phyloP scores from a whole-genome alignment of 257 asterid species.

The Solanum dulcamara region DNA sequence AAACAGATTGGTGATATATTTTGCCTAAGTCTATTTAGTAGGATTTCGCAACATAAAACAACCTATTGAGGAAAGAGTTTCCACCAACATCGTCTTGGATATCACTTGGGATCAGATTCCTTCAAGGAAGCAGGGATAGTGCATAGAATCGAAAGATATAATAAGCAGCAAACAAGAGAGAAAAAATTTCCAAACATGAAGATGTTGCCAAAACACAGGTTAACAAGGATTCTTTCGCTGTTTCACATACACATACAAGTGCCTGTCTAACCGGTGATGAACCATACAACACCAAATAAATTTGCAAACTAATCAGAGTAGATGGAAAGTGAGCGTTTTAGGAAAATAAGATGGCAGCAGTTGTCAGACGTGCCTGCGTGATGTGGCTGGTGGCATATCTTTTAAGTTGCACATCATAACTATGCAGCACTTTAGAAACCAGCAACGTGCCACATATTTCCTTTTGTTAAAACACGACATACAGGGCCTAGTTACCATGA shows the following conservation, averaged over 20 bases:
- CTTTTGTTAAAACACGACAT: background rate
- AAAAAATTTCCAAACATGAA: background rate
- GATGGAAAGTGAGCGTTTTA: background rate
- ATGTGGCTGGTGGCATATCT: no score
- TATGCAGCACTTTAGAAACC: background rate
- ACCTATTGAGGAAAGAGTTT: background rate
- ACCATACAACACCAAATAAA: background rate
- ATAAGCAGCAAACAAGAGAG: background rate
- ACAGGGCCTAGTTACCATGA: constrained; percentile 51
- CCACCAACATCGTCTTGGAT: background rate
- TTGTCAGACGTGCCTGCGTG: no score
- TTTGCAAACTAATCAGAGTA: background rate
- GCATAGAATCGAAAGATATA: no score
- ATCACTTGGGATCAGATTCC: background rate
- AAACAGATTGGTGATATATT: no score
- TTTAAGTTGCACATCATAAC: background rate
- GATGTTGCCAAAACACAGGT: no score
- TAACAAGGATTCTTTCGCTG: no score
- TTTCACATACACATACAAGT: no score
- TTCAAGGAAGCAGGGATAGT: background rate
- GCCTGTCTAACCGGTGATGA: background rate
- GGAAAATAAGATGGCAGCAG: background rate
- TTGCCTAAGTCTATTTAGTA: no score
- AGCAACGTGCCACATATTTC: background rate
- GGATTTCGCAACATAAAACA: no score